These are phyloP conservation scores for Mimosa bimucronata DNA, from an alignment of 306 rosid species.

Conservation along the genomic window DNA sequence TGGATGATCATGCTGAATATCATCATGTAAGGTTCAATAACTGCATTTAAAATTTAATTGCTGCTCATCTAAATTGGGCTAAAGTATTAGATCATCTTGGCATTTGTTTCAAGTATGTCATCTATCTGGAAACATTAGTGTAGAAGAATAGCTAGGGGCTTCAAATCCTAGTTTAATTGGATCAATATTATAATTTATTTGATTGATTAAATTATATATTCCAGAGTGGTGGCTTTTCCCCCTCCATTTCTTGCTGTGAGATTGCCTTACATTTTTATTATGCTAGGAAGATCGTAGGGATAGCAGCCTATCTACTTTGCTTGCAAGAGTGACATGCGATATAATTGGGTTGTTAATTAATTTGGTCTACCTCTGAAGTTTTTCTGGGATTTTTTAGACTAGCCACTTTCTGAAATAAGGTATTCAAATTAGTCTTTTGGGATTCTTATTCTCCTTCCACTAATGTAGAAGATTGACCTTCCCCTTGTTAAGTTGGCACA, in stretches of 20 bases:
- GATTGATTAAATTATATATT: background rate
- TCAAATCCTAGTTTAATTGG: background rate
- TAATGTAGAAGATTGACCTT: background rate
- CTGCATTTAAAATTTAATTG: conserved; percentile 43
- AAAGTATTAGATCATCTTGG: conserved; percentile 27
- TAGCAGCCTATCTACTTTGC: background rate
- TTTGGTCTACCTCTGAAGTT: conserved; percentile 1
- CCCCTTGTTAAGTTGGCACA: background rate
- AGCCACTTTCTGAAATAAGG: background rate
- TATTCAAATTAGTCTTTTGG: conserved; percentile 1
- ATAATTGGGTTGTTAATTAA: conserved; percentile 2
- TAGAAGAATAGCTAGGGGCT: background rate
- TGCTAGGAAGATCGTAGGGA: conserved; percentile 7
- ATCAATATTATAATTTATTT: background rate
- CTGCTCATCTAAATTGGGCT: conserved; percentile 42
- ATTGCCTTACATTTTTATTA: background rate
- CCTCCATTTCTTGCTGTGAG: background rate
- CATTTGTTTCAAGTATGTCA: conserved; percentile 11
- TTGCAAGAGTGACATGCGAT: conserved; percentile 20
- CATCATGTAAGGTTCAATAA: conserved; percentile 44
- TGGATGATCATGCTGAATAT: conserved; percentile 48
- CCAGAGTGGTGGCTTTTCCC: background rate
- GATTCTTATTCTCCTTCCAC: background rate
- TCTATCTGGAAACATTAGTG: background rate
- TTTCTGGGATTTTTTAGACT: conserved; percentile 3